phyloP scores from a whole-genome alignment of 495 filamentous ascomycete genomes.

The Lindgomyces ingoldianus region DNA sequence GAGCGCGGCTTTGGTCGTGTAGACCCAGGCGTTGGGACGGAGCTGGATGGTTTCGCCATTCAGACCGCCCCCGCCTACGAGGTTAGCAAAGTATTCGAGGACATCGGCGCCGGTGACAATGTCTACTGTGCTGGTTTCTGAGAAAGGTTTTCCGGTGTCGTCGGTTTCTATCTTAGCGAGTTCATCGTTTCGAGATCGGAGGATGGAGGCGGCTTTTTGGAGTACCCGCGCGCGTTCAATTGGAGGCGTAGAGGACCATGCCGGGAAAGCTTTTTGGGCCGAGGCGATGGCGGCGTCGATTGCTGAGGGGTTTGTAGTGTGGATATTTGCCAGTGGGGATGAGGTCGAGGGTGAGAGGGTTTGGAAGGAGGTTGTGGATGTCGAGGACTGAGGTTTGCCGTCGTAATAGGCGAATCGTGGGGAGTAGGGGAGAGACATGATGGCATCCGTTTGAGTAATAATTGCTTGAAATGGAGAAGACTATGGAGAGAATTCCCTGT shows the following conservation, averaged over 20 bases:
- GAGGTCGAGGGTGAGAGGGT: slow-evolving; percentile 69
- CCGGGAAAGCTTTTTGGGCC: slow-evolving; percentile 30
- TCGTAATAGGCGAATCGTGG: slow-evolving; percentile 63
- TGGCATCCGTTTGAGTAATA: neutral
- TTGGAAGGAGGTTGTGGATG: slow-evolving; percentile 63
- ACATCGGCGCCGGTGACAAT: slow-evolving; percentile 57
- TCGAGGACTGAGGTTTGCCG: slow-evolving; percentile 60
- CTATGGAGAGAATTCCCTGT: neutral
- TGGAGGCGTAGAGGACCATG: slow-evolving; percentile 34
- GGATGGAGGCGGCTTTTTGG: slow-evolving; percentile 34
- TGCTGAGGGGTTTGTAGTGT: slow-evolving; percentile 24
- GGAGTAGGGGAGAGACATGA: slow-evolving; percentile 51
- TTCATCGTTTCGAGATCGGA: slow-evolving; percentile 32
- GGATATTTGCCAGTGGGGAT: slow-evolving; percentile 55
- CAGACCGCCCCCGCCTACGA: slow-evolving; percentile 35
- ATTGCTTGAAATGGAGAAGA: neutral
- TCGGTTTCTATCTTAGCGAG: slow-evolving; percentile 34
- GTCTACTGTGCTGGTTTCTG: slow-evolving; percentile 48
- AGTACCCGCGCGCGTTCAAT: slow-evolving; percentile 37
- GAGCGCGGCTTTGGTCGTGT: slow-evolving; percentile 42
- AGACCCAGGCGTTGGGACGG: slow-evolving; percentile 39
- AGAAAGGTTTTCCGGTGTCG: slow-evolving; percentile 54
- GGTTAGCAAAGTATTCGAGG: slow-evolving; percentile 38
- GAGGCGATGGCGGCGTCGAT: slow-evolving; percentile 37
- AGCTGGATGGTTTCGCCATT: slow-evolving; percentile 42